Conservation (phyloP, 1,284 basidiomycete genomes). For the Athelia sp. region DNA sequence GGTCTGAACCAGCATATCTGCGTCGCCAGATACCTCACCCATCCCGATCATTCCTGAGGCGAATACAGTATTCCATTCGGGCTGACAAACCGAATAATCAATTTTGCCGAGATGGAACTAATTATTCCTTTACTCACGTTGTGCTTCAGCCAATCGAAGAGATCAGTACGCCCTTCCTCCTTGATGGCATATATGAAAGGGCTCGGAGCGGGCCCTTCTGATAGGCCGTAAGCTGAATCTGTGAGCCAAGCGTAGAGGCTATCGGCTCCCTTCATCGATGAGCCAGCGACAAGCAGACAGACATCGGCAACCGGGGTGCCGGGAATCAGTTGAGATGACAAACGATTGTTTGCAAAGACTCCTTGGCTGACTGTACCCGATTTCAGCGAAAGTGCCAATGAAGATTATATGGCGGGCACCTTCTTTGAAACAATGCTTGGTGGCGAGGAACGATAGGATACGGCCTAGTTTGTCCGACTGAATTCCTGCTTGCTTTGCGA, state of each 20-base stretch:
- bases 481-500: slow-evolving; percentile 21
- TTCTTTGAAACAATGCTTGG: slow-evolving; percentile 34
- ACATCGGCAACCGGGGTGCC: slow-evolving; percentile 18
- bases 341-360: slow-evolving; percentile 29
- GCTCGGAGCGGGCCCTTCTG: slow-evolving; percentile 13
- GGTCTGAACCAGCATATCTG: too few relatives aligned
- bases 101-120: background rate
- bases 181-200: slow-evolving; percentile 12
- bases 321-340: slow-evolving; percentile 22
- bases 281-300: slow-evolving; percentile 2
- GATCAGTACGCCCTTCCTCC: slow-evolving; percentile 7
- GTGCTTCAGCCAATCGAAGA: slow-evolving; percentile 4
- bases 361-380: slow-evolving; percentile 1
- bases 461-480: slow-evolving; percentile 26
- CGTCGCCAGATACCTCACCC: background rate
- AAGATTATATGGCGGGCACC: slow-evolving; percentile 15
- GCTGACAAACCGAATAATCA: background rate
- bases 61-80: too few relatives aligned
- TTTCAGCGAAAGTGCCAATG: background rate
- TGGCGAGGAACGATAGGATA: slow-evolving; percentile 29
- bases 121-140: background rate
- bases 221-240: slow-evolving; percentile 18
- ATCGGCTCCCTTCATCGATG: slow-evolving; percentile 5
- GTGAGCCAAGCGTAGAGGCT: slow-evolving; percentile 17
- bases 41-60: background rate